Evolutionary conservation across 257 asterid species (phyloP), one percentile per base, ranked within the genome.

Genomic region (Salvia splendens): DNA sequence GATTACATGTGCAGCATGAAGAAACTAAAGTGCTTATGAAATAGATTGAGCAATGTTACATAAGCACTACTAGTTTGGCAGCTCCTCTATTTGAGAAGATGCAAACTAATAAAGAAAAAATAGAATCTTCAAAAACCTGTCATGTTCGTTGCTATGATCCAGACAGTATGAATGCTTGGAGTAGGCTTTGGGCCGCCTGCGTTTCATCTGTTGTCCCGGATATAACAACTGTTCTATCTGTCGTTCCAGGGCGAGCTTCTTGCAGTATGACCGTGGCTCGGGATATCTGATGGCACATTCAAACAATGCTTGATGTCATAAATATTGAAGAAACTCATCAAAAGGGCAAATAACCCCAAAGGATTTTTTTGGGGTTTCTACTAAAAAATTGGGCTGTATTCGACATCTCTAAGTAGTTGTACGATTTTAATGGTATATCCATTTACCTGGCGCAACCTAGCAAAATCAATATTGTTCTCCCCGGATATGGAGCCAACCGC

Each of bases 131-230:
- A 14, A 33, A 63, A 57, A 55, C 55, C 32, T 16, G 64, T 35
- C 1, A 10, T 16, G 12, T 63, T 48, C 17, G 46, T 71, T 5
- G 66, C 8, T 75, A 68, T 16, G 79, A 81, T 62, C 81, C 81
- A 12, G 84, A 7, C 3, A 77, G 77, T 69, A 87, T 80, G 83
- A 86, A 87, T 8, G 96, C 94, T 65, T 90, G 96, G 38, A 90
- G 85, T 35, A 90, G 87, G 82, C 90, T 86, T 79, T 87, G 92
- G n/a, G 97, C 97, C 10, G 85, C 87, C 62, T 78, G 96, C 2
- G 87, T 83, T 76, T 87, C 84, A 64, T 81, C 84, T 3, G 95
- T 90, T 14, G 86, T 82, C 36, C 97, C 97, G 3, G 95, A 83
- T 72, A 90, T 83, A 47, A 86, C 70, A 1, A 90, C 67, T 17